Evolutionary conservation across 2,329 filamentous ascomycete genomes (phyloP), one percentile per base, ranked within the genome.

Genomic region (Fusarium devonianum): DNA sequence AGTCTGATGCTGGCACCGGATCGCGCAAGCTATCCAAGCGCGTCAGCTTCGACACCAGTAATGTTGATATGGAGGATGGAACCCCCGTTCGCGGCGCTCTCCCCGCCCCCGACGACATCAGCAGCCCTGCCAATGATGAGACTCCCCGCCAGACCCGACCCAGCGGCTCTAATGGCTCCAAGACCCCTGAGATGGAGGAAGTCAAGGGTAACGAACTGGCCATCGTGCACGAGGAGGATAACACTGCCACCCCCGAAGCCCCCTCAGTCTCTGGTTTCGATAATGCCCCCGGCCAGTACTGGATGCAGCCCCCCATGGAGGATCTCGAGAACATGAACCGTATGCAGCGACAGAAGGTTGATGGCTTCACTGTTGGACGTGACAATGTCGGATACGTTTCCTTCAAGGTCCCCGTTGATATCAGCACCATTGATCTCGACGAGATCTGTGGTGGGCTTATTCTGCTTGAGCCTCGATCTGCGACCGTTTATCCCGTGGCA

Each of bases 1-100:
- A 71, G 12, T 55, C 66, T 2, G 62, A 68, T 14, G 79, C 79
- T 11, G 53, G 58, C 63, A 71, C 32, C 49, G 69, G 54, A 69
- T 76, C 55, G 22, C 76, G 80, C 41, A 86, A 86, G 65, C 73
- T 89, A 29, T 87, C 87, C 58, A 97, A 96, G 78, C 86, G 89
- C 42, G 94, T 99, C 41, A 97, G 92, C 75, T 99, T 97, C 64
- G 92, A 96, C 67, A 85, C 86, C 4, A 82, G 81, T 64, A 80
- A 56, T 69, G 78, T 69, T 4, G 69, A 73, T 4, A 52, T 49
- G 8, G 71, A 73, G 4, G 69, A 73, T 4, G 65, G 59, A 3
- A 69, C 71, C 5, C 68, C 72, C 12, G 60, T 70, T 21, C 68
- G 70, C 4, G 56, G 60, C 23, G 65, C 70, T 41, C 64, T 74